These are phyloP conservation scores for Phialemonium atrogriseum DNA, from an alignment of 2,329 filamentous ascomycete genomes.

Conservation along the genomic window DNA sequence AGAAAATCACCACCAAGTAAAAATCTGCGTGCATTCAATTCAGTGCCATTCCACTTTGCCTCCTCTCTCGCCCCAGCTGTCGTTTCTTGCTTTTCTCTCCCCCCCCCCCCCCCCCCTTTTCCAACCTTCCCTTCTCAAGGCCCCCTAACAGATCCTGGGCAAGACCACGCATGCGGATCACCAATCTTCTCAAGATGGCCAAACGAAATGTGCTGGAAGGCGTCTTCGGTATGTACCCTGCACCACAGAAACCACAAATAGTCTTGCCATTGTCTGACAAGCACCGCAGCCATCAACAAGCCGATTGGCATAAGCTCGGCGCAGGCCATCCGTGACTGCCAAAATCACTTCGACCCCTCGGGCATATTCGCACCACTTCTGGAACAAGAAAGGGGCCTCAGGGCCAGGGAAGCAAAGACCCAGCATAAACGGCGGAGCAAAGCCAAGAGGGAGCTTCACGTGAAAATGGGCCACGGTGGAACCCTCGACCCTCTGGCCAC, in stretches of 20 bases:
- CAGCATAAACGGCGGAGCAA: constrained; percentile 51
- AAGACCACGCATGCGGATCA: constrained; percentile 20
- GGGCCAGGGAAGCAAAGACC: constrained; percentile 46
- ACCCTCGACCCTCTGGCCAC: constrained; percentile 92
- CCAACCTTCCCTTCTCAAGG: neutral
- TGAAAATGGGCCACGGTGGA: constrained; percentile 95
- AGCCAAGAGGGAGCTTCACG: constrained; percentile 53
- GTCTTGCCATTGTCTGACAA: neutral
- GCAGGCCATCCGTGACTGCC: constrained; percentile 81
- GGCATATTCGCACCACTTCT: constrained; percentile 72
- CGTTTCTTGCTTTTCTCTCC: neutral
- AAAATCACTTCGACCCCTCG: constrained; percentile 76
- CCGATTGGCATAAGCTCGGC: constrained; percentile 80
- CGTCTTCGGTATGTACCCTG: constrained; percentile 47
- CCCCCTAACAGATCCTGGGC: constrained; percentile 5
- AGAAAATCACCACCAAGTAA: no score
- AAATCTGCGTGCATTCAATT: no score
- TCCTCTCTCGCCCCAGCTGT: neutral
- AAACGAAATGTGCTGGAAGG: constrained; percentile 45
- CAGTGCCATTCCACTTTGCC: no score
- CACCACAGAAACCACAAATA: neutral
- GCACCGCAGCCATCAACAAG: constrained; percentile 76
- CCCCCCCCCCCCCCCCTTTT: neutral
- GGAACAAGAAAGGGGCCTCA: constrained; percentile 48
- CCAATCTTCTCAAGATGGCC: constrained; percentile 38